Evolutionary conservation across 306 rosid genomes (phyloP), one percentile per base, ranked within the genome.

Genomic region (Nissolia schottii): DNA sequence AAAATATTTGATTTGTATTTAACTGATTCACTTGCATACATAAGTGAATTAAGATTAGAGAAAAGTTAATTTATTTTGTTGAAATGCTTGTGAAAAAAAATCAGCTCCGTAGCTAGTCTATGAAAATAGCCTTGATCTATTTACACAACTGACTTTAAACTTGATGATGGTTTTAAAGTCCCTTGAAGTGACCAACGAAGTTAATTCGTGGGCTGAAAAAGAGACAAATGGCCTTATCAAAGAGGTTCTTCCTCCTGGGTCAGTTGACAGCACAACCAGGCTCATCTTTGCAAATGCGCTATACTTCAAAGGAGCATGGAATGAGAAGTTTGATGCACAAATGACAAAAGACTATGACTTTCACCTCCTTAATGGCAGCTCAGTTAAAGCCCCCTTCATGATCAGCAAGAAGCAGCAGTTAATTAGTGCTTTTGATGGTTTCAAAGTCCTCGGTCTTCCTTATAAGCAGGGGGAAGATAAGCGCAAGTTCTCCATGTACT

Each of bases 221-320:
- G 81, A 87, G 89, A 92, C 96, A 13, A 70, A 70, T 58, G 93
- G 93, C 46, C 89, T 92, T 32, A 82, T 92, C 45, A 81, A 86
- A 79, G 75, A 84, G 19, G 60, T 92, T 76, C 90, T 92, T 84
- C 87, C 96, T 49, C n/a, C 59, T 1, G 78, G 85, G 20, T 89
- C 93, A 6, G 71, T 89, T 45, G 77, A 85, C 79, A 23, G 31
- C 71, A 59, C 75, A 37, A 78, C 91, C 48, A 70, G 77, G 45
- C 98, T 93, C 64, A 73, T 91, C 46, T 75, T 89, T 56, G 85
- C 93, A 7, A 93, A 91, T 71, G 97, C 94, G 2, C 24, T 93
- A 1, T 91, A 91, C 82, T 93, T 93, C 77, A 93, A 89, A 71
- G 98, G 98, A 49, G 87, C 46, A 0, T 91, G 98, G 98, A 70